Evolutionary conservation across 768 basidiomycete species (phyloP).

Genomic region (Auricularia cornea): DNA sequence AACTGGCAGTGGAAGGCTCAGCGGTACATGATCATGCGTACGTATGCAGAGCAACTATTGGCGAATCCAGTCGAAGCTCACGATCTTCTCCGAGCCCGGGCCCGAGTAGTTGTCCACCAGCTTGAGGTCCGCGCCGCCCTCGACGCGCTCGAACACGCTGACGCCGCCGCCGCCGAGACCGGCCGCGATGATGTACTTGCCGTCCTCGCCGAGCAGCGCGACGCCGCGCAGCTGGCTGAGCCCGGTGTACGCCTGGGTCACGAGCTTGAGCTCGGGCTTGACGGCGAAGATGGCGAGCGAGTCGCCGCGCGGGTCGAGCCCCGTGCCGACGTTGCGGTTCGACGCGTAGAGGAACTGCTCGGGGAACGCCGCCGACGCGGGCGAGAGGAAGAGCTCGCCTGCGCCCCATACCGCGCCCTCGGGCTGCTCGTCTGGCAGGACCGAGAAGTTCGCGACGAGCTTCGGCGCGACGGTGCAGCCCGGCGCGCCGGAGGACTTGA

Average conservation of each 20-base stretch:
- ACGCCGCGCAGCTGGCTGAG: conserved; percentile 59
- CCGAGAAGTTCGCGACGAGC: conserved; percentile 13
- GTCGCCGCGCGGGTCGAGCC: conserved; percentile 46
- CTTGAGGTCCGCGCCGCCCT: conserved; percentile 43
- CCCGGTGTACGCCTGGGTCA: conserved; percentile 53
- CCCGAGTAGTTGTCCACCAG: conserved; percentile 45
- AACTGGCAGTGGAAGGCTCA: too few species aligned
- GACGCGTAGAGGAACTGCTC: conserved; percentile 55
- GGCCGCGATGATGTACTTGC: conserved; percentile 47
- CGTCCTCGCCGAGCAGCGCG: conserved; percentile 45
- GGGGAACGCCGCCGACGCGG: conserved; percentile 37
- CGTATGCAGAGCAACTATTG: too few species aligned
- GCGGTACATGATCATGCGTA: too few species aligned
- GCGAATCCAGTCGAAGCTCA: neutral
- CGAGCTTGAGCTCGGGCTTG: conserved; percentile 30
- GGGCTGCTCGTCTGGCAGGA: conserved; percentile 32
- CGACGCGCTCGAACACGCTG: conserved; percentile 45
- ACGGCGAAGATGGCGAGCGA: conserved; percentile 50
- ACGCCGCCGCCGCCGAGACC: conserved; percentile 51
- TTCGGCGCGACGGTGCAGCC: neutral
- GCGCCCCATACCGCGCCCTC: conserved; percentile 37
- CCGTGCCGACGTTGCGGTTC: conserved; percentile 49
- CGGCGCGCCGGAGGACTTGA: conserved; percentile 28
- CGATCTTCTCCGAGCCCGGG: neutral
- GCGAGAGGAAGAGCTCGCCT: conserved; percentile 56